Base-by-base conservation (phyloP, 495 filamentous ascomycete species). In the Elasticomyces elasticus region DNA sequence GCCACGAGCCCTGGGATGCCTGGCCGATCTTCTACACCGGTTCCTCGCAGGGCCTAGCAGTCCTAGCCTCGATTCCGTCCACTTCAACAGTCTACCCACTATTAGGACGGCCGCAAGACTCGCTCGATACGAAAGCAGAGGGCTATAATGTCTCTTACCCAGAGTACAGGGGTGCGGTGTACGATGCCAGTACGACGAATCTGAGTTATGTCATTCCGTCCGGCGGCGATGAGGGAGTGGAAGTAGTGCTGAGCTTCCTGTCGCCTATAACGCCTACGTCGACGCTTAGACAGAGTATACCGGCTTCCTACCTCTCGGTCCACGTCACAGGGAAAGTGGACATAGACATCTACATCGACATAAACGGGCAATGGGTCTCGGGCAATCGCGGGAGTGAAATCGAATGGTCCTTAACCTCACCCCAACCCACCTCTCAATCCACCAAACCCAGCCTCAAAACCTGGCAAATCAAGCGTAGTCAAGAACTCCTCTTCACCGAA, bases 1-100 rank as follows among this genome's bases (percentile, higher is more conserved):
- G 91, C 44, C 80, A 85, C 13, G 74, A 72, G 19, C 91, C 91
- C n/a, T 97, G 91, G 90, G 76, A 80, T 30, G 80, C 80, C 66
- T 97, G 91, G 90, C 91, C 90, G 25, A 94, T 94, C 57, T 97
- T 97, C 66, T 97, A 84, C 75, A 94, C 87, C 13, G 89, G 91
- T 19, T 77, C 84, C 64, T 79, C 78, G 62, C 67, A 95, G 54
- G 91, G 91, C 15, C 84, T 95, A 55, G 82, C 82, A 0, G 68
- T 94, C 54, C 78, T 95, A 65, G 89, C 86, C 38, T 79, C 83
- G 25, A 74, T 94, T 1, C 84, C 87, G 5, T 76, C 78, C 23
- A 74, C 80, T 12, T 76, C 75, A 43, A 77, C 74, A 7, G 83
- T 92, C n/a, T 97, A 89, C 66, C 89, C 91, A 24, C 72, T 97